A percentile compares a stretch with the other conserved stretches of the same genome.
phyloP scores from a whole-genome alignment of 2,329 filamentous ascomycete species.

The Botrytis byssoidea region DNA sequence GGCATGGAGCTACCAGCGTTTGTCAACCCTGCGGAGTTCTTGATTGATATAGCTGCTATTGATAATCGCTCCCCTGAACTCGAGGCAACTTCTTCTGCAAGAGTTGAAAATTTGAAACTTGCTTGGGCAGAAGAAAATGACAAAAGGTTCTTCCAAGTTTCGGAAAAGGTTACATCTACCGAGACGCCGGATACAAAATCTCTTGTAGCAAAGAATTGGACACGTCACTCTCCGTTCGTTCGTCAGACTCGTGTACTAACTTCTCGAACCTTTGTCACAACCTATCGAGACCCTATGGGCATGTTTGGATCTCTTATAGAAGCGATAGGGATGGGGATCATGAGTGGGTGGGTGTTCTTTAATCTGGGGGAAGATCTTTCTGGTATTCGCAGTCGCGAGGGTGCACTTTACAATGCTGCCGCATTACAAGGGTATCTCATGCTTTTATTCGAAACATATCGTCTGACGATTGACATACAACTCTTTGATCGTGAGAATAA shows the following conservation, averaged over 20 bases:
- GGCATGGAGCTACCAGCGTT: constrained; percentile 66
- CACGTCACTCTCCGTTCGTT: constrained; percentile 52
- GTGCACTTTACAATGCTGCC: constrained; percentile 68
- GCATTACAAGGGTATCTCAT: constrained; percentile 75
- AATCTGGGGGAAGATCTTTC: constrained; percentile 62
- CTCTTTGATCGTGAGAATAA: constrained; percentile 73
- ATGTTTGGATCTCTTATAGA: constrained; percentile 69
- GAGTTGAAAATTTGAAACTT: constrained; percentile 60
- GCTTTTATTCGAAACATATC: constrained; percentile 72
- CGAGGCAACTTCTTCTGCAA: constrained; percentile 56
- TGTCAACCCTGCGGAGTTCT: constrained; percentile 74
- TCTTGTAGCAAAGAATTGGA: constrained; percentile 33
- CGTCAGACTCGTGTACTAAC: constrained; percentile 67
- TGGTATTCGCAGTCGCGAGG: constrained; percentile 72
- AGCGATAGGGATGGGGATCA: constrained; percentile 67
- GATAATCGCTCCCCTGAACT: constrained; percentile 68
- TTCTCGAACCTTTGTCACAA: constrained; percentile 66
- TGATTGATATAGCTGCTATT: constrained; percentile 72
- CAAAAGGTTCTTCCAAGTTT: constrained; percentile 26
- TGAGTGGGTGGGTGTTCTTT: constrained; percentile 72
- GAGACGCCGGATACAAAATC: not conserved
- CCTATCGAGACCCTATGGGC: constrained; percentile 74
- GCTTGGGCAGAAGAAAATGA: constrained; percentile 53
- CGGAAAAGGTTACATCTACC: constrained; percentile 23
- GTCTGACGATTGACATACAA: constrained; percentile 70